A percentile compares a stretch with the other conserved stretches of the same genome.
Conservation (phyloP, 441 rosid genomes). For the Kokia cookei region DNA sequence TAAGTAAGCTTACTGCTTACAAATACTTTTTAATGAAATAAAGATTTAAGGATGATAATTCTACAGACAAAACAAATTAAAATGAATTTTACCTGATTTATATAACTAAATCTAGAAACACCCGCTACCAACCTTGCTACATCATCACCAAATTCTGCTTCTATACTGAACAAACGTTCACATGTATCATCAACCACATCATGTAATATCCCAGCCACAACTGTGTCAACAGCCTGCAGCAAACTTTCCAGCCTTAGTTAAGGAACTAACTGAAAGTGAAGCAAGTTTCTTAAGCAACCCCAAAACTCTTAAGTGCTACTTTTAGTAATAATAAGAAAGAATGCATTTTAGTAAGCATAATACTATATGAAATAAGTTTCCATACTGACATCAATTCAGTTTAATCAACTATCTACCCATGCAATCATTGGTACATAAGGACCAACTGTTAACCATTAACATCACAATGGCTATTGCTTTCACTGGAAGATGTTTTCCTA, state of each 20-base stretch:
- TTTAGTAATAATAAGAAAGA: neutral
- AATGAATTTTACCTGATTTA: conserved; percentile 58
- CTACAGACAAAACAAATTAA: neutral
- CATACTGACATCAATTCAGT: neutral
- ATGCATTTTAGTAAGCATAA: neutral
- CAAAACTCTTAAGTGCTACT: neutral
- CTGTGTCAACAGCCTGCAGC: conserved; percentile 57
- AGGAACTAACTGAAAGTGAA: too few species aligned
- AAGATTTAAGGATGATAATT: neutral
- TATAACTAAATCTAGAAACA: conserved; percentile 62
- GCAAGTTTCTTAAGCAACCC: neutral
- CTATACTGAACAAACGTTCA: conserved; percentile 43
- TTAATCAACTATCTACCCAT: neutral
- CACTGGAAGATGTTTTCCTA: neutral
- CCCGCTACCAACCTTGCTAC: conserved; percentile 64
- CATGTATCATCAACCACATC: conserved; percentile 58
- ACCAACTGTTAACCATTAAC: neutral
- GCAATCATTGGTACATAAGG: neutral
- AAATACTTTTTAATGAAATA: neutral
- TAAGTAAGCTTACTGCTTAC: neutral
- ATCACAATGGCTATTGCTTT: neutral
- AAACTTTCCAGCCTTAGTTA: conserved; percentile 2
- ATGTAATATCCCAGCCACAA: conserved; percentile 75
- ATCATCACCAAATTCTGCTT: conserved; percentile 60
- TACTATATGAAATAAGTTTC: neutral